Evolutionary conservation across 371 early-diverging fungal species (phyloP), one percentile per base, ranked within the genome.

Genomic region (Dinochytrium kinnereticum): DNA sequence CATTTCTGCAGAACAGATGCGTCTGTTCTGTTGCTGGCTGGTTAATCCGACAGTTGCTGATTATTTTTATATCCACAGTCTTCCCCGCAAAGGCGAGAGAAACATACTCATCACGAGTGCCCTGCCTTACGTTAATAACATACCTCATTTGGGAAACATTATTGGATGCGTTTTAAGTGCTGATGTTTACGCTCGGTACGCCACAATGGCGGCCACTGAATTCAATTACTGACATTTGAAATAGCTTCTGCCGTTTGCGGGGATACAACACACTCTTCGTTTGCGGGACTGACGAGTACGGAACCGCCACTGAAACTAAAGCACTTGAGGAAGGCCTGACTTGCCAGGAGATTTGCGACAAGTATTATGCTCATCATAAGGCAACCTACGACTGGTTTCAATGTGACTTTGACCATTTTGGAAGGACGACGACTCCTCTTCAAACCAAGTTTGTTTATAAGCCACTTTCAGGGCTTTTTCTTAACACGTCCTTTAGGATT

Each of bases 271-370:
- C 93, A 1, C 81, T 97, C n/a, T 97, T 87, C 79, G 90, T 99
- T 57, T 97, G 98, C 84, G 99, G 99, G 75, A 99, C 99, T 1
- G 99, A 99, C 83, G 99, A 99, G 86, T 99, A 99, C 83, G 99
- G 99, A 69, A 99, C 99, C 33, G 98, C 99, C 15, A 99, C 99
- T 2, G 99, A 99, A 86, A 99, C 99, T 55, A 98, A 97, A 83
- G 99, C 99, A 3, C 82, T 99, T 36, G 93, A 97, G 76, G 96
- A 97, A 76, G 92, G 92, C 10, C 85, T 94, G 7, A 85, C 93
- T 26, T 98, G 98, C 81, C 89, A 91, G 75, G 97, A 91, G 69
- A 91, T 99, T 31, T 99, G 99, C 82, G 97, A 98, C 85, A 96
- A 97, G 85, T 99, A 99, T 86, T 85, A 94, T 80, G 89, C 88